These are phyloP conservation scores for Guyanaporus albipodus DNA, from an alignment of 768 basidiomycete species.

Conservation along the genomic window DNA sequence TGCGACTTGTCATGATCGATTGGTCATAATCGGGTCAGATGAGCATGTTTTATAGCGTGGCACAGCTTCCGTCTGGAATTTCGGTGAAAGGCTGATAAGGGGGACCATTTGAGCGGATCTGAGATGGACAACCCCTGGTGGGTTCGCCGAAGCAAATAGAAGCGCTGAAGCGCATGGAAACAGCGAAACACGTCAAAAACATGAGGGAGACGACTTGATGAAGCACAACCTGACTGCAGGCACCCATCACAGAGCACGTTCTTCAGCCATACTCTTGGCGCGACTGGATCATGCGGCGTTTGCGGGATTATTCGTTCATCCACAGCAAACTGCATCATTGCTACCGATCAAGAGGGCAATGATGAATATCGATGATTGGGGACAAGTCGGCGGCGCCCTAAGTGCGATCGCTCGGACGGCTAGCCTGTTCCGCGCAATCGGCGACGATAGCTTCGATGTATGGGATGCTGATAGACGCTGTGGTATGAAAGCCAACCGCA, in stretches of 20 bases:
- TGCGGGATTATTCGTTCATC: slow-evolving; percentile 11
- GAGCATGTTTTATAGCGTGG: slow-evolving; percentile 9
- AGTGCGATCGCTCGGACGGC: slow-evolving; percentile 11
- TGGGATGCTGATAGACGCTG: slow-evolving; percentile 14
- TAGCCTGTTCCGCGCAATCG: slow-evolving; percentile 17
- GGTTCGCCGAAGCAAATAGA: slow-evolving; percentile 18
- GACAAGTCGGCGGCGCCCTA: slow-evolving; percentile 26
- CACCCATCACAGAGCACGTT: slow-evolving; percentile 3
- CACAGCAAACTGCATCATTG: slow-evolving; percentile 16
- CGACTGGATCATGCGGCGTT: slow-evolving; percentile 1
- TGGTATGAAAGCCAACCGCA: neutral
- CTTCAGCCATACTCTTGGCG: slow-evolving; percentile 9
- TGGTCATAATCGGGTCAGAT: slow-evolving; percentile 24
- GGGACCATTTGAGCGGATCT: slow-evolving; percentile 17
- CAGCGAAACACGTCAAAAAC: slow-evolving; percentile 25
- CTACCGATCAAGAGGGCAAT: slow-evolving; percentile 22
- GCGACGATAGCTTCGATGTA: slow-evolving; percentile 17
- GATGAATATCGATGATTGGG: slow-evolving; percentile 24
- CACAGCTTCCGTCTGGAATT: slow-evolving; percentile 12
- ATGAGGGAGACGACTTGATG: slow-evolving; percentile 21
- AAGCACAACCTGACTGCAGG: slow-evolving; percentile 7
- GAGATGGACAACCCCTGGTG: slow-evolving; percentile 23
- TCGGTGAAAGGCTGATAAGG: slow-evolving; percentile 31
- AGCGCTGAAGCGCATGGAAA: slow-evolving; percentile 14
- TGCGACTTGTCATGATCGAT: slow-evolving; percentile 14